Percentiles rank a stretch among this genome's conserved stretches.
Evolutionary conservation across 1,284 basidiomycete genomes (phyloP).

Genomic region (Microbotryum violaceum): DNA sequence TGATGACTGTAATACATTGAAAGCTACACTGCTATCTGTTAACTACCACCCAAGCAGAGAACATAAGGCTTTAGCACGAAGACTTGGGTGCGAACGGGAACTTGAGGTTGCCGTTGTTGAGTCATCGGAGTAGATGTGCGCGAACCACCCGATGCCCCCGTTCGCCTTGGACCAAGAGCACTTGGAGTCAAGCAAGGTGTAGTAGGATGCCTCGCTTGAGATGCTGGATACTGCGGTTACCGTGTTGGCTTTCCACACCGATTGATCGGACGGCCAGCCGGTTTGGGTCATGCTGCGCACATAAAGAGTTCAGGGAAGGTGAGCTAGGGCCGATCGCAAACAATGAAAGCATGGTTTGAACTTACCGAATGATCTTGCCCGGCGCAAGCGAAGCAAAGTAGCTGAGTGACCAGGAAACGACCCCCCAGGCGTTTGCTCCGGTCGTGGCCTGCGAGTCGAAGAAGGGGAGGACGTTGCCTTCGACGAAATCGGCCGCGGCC

Average conservation of each 20-base stretch:
- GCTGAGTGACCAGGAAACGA: constrained; percentile 53
- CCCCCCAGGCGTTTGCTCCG: constrained; percentile 57
- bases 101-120: background rate
- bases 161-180: constrained; percentile 18
- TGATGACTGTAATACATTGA: no score
- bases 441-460: constrained; percentile 55
- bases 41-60: no score
- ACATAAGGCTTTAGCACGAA: no score
- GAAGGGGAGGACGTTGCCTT: constrained; percentile 64
- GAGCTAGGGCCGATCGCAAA: background rate
- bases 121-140: constrained; percentile 61
- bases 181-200: constrained; percentile 29
- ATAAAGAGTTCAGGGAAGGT: no score
- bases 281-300: constrained; percentile 24
- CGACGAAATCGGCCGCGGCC: constrained; percentile 57
- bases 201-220: constrained; percentile 43
- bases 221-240: constrained; percentile 30
- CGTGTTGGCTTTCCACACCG: constrained; percentile 34
- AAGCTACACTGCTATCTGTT: no score
- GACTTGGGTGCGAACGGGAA: no score
- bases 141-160: constrained; percentile 63
- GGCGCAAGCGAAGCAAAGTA: constrained; percentile 47
- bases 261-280: constrained; percentile 36
- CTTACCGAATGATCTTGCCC: constrained; percentile 51
- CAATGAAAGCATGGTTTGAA: constrained; percentile 1